phyloP scores from a whole-genome alignment of 2,329 filamentous ascomycete species.

The Cladorrhinum sp. region DNA sequence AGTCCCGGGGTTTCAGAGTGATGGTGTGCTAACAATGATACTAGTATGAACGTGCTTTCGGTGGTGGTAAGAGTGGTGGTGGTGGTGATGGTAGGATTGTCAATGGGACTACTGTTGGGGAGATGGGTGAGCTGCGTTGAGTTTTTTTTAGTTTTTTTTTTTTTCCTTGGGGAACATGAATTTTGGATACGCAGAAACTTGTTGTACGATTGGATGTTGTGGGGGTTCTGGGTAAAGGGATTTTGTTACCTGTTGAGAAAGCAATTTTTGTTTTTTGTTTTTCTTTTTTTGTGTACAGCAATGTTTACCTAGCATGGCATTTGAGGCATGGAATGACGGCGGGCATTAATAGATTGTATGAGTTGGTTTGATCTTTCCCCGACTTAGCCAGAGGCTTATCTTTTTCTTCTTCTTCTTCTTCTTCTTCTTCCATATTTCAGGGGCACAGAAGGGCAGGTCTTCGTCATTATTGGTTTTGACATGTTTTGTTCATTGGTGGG shows the following conservation, averaged over 20 bases:
- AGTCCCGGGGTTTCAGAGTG: too few relatives aligned
- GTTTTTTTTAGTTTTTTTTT: too few relatives aligned
- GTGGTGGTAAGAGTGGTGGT: not conserved
- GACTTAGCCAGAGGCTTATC: too few relatives aligned
- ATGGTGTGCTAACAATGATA: not conserved
- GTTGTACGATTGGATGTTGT: not conserved
- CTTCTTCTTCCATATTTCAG: too few relatives aligned
- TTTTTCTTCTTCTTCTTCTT: too few relatives aligned
- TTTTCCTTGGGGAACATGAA: too few relatives aligned
- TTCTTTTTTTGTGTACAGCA: not conserved
- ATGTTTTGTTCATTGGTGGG: not conserved
- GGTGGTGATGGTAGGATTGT: not conserved
- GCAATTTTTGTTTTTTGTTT: not conserved
- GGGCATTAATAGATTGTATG: too few relatives aligned
- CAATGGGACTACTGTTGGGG: not conserved
- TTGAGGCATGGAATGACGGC: too few relatives aligned
- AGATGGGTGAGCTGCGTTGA: constrained; percentile 1
- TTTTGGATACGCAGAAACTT: too few relatives aligned
- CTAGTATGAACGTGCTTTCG: not conserved
- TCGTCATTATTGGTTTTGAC: not conserved
- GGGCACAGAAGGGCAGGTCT: too few relatives aligned
- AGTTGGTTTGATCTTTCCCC: too few relatives aligned
- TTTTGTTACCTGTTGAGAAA: not conserved
- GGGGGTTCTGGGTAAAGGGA: not conserved
- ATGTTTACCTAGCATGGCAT: too few relatives aligned